Evolutionary conservation across 2,329 filamentous ascomycete species (phyloP).

Genomic region (Berkeleyomyces rouxiae): DNA sequence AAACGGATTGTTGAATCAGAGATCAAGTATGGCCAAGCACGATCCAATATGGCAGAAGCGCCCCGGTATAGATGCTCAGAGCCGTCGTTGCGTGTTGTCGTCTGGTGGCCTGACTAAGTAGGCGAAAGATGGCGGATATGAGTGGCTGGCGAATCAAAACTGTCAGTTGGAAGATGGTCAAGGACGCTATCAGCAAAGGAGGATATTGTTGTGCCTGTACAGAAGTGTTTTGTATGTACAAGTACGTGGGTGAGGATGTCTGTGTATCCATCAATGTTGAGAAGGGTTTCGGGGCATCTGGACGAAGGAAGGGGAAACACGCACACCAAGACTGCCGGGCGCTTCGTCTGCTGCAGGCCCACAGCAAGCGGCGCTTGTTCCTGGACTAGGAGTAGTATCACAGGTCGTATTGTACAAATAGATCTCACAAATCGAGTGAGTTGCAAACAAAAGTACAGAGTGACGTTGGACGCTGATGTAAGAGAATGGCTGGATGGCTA

Average conservation of each 20-base stretch:
- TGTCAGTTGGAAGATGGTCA: background rate
- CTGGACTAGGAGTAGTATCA: background rate
- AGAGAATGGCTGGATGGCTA: background rate
- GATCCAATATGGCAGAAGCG: background rate
- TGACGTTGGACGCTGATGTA: background rate
- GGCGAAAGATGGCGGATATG: background rate
- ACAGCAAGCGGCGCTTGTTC: constrained; percentile 1
- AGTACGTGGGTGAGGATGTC: background rate
- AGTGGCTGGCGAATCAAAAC: too few species aligned
- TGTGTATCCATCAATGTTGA: background rate
- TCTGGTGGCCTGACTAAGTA: background rate
- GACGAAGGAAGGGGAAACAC: background rate
- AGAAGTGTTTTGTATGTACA: too few species aligned
- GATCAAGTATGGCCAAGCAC: background rate
- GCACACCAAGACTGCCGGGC: background rate
- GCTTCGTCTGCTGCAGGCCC: background rate
- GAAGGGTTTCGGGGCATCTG: background rate
- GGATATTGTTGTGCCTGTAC: too few species aligned
- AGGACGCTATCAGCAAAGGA: background rate
- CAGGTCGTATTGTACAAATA: background rate
- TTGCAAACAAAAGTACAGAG: background rate
- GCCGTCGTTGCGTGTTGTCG: background rate
- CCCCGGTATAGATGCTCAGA: background rate
- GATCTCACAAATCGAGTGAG: background rate
- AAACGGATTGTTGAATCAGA: background rate